Conservation (phyloP, 495 filamentous ascomycete genomes). For the Penicillium coffeae region DNA sequence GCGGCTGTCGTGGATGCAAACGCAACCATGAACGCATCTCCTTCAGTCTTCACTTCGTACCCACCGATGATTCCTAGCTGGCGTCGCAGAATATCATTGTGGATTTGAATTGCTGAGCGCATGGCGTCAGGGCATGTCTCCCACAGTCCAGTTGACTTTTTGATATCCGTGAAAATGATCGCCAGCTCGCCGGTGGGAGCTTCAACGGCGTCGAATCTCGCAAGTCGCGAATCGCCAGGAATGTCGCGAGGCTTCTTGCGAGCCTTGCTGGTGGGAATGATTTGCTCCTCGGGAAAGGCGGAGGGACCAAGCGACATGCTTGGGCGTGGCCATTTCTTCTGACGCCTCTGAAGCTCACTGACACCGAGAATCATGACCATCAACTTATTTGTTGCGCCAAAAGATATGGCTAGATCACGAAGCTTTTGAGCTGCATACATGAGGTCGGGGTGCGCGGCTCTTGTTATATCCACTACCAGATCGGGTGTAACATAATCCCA, state of each 20-base stretch:
- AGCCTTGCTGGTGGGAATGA: constrained; percentile 55
- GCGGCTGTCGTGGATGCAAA: constrained; percentile 94
- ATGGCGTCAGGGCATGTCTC: constrained; percentile 92
- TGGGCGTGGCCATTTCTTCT: constrained; percentile 66
- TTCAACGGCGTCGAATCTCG: constrained; percentile 84
- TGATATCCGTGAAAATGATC: constrained; percentile 99
- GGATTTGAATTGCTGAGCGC: constrained; percentile 90
- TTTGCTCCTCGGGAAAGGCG: constrained; percentile 66
- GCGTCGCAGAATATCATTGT: constrained; percentile 92
- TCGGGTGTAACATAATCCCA: constrained; percentile 92
- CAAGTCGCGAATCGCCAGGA: constrained; percentile 73
- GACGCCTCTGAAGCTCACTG: constrained; percentile 78
- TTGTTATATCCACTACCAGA: constrained; percentile 84
- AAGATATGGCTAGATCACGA: constrained; percentile 91
- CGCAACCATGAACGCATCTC: constrained; percentile 98
- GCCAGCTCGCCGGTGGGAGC: constrained; percentile 85
- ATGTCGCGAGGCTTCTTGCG: constrained; percentile 64
- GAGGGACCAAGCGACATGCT: constrained; percentile 78
- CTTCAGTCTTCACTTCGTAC: constrained; percentile 99
- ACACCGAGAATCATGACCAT: constrained; percentile 99
- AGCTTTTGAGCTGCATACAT: constrained; percentile 97
- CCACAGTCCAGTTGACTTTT: constrained; percentile 96
- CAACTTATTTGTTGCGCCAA: constrained; percentile 87
- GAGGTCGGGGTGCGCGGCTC: constrained; percentile 76
- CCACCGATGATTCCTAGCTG: constrained; percentile 91